Evolutionary conservation across 805 yeast genomes (phyloP).

Genomic region (Nakazawaea populi): DNA sequence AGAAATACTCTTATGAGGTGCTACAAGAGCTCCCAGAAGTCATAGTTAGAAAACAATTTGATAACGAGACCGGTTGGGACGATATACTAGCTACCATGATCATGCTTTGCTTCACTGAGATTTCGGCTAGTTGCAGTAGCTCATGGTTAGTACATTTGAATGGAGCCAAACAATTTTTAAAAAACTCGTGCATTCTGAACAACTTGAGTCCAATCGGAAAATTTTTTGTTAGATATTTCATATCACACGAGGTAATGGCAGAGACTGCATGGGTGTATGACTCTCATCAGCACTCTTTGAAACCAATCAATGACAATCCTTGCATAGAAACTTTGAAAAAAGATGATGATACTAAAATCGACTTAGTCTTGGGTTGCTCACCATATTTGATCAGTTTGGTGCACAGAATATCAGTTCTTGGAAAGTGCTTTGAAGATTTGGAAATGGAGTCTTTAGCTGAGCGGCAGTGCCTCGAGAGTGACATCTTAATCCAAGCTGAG

Average conservation of each 20-base stretch:
- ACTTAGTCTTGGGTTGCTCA: constrained; percentile 33
- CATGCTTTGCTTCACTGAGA: constrained; percentile 35
- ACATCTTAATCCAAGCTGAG: constrained; percentile 22
- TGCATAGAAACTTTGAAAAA: constrained; percentile 25
- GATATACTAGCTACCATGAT: constrained; percentile 33
- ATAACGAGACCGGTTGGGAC: constrained; percentile 28
- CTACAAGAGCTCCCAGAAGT: constrained; percentile 24
- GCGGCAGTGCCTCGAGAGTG: constrained; percentile 14
- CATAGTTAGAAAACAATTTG: constrained; percentile 21
- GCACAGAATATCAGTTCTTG: constrained; percentile 30
- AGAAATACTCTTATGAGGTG: constrained; percentile 22
- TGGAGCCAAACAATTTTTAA: constrained; percentile 31
- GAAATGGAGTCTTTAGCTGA: constrained; percentile 18
- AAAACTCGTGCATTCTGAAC: constrained; percentile 19
- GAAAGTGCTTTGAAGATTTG: constrained; percentile 29
- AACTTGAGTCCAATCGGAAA: constrained; percentile 26
- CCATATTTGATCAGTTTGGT: constrained; percentile 31
- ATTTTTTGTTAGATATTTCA: constrained; percentile 32
- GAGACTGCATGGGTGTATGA: constrained; percentile 33
- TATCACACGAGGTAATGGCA: constrained; percentile 38
- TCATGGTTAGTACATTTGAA: constrained; percentile 32
- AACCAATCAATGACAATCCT: constrained; percentile 23
- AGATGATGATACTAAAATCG: constrained; percentile 29
- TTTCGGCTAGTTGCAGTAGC: constrained; percentile 32
- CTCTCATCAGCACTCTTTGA: constrained; percentile 5